Conservation (phyloP, 2,329 filamentous ascomycete genomes). For the Nemania bipapillata region DNA sequence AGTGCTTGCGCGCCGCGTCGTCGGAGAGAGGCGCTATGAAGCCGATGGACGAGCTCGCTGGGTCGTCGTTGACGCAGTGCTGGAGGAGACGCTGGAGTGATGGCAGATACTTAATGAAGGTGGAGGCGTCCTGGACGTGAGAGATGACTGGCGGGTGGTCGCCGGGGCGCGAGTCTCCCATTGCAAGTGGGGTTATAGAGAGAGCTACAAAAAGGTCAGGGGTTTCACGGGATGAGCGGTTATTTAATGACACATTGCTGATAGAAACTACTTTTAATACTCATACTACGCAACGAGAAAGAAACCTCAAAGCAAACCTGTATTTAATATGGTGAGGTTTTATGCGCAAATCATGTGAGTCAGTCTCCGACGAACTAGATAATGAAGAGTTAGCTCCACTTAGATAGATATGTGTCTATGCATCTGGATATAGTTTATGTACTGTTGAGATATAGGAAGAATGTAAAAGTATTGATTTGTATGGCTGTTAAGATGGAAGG, state of each 20-base stretch:
- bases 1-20: constrained; percentile 40
- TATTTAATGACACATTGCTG: not conserved
- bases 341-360: no score
- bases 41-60: constrained; percentile 45
- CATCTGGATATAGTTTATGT: no score
- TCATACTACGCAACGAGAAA: no score
- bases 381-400: no score
- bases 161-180: not conserved
- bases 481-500: no score
- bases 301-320: no score
- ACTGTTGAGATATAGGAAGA: no score
- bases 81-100: constrained; percentile 44
- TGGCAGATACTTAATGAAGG: constrained; percentile 28
- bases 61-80: constrained; percentile 47
- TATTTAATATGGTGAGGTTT: no score
- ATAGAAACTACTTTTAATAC: no score
- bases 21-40: constrained; percentile 48
- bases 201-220: not conserved
- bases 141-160: not conserved
- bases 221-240: not conserved
- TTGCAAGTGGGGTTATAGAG: not conserved
- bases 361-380: no score
- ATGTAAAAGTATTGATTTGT: no score
- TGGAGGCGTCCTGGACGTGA: not conserved
- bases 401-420: no score